Evolutionary conservation across 1,284 basidiomycete genomes (phyloP).

Genomic region (Pseudozyma thailandica): DNA sequence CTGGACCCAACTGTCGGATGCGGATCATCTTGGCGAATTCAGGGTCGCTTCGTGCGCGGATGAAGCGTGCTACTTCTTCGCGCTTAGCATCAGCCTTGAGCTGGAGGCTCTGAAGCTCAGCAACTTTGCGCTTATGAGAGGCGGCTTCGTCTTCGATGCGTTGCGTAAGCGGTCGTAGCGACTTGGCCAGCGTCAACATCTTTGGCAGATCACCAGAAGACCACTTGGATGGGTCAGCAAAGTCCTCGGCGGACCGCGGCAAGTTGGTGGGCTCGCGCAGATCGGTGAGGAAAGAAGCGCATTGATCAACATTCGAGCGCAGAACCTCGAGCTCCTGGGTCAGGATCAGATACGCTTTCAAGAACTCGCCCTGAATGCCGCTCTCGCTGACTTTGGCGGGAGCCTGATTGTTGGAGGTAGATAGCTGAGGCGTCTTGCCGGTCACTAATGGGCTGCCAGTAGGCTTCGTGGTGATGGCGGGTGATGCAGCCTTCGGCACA

Average conservation of each 20-base stretch:
- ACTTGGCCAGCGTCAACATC: slow-evolving; percentile 57
- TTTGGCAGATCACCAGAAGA: slow-evolving; percentile 68
- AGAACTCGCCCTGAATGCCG: slow-evolving; percentile 60
- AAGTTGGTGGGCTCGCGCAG: slow-evolving; percentile 52
- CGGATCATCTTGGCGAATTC: slow-evolving; percentile 84
- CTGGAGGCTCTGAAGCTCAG: slow-evolving; percentile 70
- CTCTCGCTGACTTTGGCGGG: slow-evolving; percentile 55
- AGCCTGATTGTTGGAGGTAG: slow-evolving; percentile 19
- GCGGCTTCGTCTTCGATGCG: slow-evolving; percentile 30
- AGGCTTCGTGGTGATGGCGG: slow-evolving; percentile 5
- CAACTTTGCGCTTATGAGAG: slow-evolving; percentile 65
- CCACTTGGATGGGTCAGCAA: slow-evolving; percentile 63
- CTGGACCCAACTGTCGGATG: slow-evolving; percentile 82
- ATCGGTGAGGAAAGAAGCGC: slow-evolving; percentile 64
- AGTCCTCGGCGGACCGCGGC: slow-evolving; percentile 46
- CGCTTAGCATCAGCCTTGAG: slow-evolving; percentile 70
- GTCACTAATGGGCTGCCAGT: slow-evolving; percentile 17
- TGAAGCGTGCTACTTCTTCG: slow-evolving; percentile 72
- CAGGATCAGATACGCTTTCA: slow-evolving; percentile 67
- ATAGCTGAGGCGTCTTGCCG: slow-evolving; percentile 32
- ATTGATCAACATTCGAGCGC: slow-evolving; percentile 32
- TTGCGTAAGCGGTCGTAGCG: slow-evolving; percentile 28
- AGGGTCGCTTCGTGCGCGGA: slow-evolving; percentile 78
- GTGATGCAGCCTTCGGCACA: slow-evolving; percentile 1
- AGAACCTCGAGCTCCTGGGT: slow-evolving; percentile 66